Evolutionary conservation across 352 stramenopile genomes (phyloP), one percentile per base, ranked within the genome.

Genomic region (Globisporangium mamillatum): DNA sequence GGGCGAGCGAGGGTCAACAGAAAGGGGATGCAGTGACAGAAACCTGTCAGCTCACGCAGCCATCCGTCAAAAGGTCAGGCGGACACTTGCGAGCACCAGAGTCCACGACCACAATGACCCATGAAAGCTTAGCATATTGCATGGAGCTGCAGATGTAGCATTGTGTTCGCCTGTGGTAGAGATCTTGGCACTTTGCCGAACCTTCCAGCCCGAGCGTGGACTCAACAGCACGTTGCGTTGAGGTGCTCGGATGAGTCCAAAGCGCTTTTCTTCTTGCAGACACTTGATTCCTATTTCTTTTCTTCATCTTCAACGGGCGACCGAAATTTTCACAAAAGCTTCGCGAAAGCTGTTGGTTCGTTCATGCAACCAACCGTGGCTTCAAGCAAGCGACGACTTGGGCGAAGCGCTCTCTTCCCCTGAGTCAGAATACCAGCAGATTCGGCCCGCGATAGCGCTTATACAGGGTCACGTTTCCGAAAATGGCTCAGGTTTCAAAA

Each of bases 251-350:
- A 57, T 57, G 52, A 57, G 52, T 57, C 22, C 22, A 29, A 22
- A 8, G 14, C 16, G 16, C 18, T 52, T 22, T 10, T 52, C 44
- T 52, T 52, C 18, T 20, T 9, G 44, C 16, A 20, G 41, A n/a
- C 44, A 57, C 52, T 57, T 57, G 52, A 57, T 57, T 57, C 52
- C 22, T 57, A 0, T 10, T 57, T 57, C 52, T 57, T 57, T 24
- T 57, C 52, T 57, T 57, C 52, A 57, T 20, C 52, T 57, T 57
- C 52, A 57, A 57, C n/a, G 16, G n/a, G 52, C 3, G 52, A 57
- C 24, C n/a, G 52, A 57, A 57, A 57, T 32, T 57, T 57, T 57
- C 22, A 32, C 52, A n/a, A 7, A 10, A 12, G 16, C 38, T 18
- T 18, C 44, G 18, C 18, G 24, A 29, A 57, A 24, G 24, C 24